A percentile compares a stretch with the other conserved stretches of the same genome.
phyloP scores from a whole-genome alignment of 768 basidiomycete genomes.

The Coprinellus micaceus region DNA sequence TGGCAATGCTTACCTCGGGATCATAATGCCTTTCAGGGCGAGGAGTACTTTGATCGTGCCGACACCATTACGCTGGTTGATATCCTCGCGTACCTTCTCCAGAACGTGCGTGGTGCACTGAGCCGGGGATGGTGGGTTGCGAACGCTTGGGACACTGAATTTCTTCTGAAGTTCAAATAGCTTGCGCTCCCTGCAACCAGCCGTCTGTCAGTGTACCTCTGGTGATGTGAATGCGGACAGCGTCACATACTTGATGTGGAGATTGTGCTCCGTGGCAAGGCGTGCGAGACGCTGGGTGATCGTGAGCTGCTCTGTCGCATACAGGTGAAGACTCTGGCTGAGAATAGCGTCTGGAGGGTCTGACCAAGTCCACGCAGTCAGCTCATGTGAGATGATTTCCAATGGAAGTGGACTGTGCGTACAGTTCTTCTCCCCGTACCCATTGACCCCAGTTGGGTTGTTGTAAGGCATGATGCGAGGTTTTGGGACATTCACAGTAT shows the following conservation, averaged over 20 bases:
- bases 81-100: background rate
- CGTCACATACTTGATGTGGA: background rate
- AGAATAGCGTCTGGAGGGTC: slow-evolving; percentile 4
- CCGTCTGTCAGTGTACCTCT: background rate
- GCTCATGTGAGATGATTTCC: background rate
- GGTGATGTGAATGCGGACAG: background rate
- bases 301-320: background rate
- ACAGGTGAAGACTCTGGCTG: background rate
- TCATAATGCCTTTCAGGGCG: background rate
- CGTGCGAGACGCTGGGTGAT: background rate
- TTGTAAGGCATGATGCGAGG: background rate
- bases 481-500: too few relatives aligned
- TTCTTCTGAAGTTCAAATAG: background rate
- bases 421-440: slow-evolving; percentile 3
- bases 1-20: background rate
- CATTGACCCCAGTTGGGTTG: slow-evolving; percentile 2
- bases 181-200: background rate
- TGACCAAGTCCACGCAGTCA: background rate
- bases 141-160: background rate
- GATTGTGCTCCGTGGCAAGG: background rate
- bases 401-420: background rate
- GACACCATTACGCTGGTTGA: background rate
- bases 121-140: background rate
- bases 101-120: background rate
- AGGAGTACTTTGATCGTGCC: background rate